Evolutionary conservation across 352 stramenopile species (phyloP).

Genomic region (Phytophthora uliginosa): DNA sequence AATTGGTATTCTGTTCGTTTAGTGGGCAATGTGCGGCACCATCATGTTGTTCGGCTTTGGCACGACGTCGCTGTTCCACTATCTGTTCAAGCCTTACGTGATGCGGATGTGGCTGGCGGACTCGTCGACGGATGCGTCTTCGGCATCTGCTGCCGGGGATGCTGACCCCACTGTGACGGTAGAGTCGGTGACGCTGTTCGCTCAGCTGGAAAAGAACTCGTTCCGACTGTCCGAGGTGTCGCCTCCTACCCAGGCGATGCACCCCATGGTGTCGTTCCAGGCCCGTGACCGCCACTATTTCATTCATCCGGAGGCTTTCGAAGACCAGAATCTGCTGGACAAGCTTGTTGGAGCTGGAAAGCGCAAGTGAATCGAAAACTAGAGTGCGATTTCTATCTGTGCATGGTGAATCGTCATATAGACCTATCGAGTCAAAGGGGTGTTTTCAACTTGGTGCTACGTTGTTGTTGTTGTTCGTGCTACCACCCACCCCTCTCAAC

Average conservation of each 20-base stretch:
- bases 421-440: neutral
- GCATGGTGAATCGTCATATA: neutral
- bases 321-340: conserved; percentile 68
- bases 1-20: conserved; percentile 10
- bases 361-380: conserved; percentile 20
- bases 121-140: conserved; percentile 4
- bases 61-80: conserved; percentile 87
- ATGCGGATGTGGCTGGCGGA: conserved; percentile 80
- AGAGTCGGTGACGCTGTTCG: conserved; percentile 80
- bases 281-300: conserved; percentile 77
- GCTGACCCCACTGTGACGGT: conserved; percentile 62
- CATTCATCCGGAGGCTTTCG: conserved; percentile 81
- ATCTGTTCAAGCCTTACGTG: conserved; percentile 90
- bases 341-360: conserved; percentile 43
- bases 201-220: conserved; percentile 54
- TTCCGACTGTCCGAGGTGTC: conserved; percentile 76
- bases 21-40: conserved; percentile 91
- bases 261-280: conserved; percentile 89
- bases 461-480: conserved; percentile 4
- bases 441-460: neutral
- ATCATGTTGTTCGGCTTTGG: conserved; percentile 90
- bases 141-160: neutral
- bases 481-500: conserved; percentile 64
- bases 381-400: neutral
- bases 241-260: conserved; percentile 69